Percentiles rank a stretch among this genome's conserved stretches.
phyloP scores from a whole-genome alignment of 75 land plant species.

The Cryptomeria japonica region DNA sequence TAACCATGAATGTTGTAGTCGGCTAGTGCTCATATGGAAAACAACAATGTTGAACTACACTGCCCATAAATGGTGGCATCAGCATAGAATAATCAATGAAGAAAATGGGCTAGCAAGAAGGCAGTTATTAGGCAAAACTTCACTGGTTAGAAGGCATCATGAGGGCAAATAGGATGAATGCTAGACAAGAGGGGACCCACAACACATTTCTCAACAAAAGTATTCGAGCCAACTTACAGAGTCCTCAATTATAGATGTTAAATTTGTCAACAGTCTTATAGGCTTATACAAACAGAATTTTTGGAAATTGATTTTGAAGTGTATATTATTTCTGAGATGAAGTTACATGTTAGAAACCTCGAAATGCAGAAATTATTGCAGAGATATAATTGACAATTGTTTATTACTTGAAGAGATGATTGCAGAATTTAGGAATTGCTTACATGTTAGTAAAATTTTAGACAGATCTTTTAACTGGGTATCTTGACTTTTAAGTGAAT shows the following conservation, averaged over 20 bases:
- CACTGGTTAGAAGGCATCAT: not conserved
- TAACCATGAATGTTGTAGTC: no score
- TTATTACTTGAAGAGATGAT: not conserved
- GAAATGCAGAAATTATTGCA: not conserved
- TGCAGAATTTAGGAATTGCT: not conserved
- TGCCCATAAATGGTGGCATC: no score
- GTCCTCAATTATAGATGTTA: not conserved
- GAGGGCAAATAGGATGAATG: not conserved
- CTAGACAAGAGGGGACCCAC: not conserved
- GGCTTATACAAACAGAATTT: no score
- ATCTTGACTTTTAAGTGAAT: not conserved
- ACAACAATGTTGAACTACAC: no score
- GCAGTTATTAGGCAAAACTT: no score
- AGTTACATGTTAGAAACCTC: not conserved
- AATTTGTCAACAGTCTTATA: not conserved
- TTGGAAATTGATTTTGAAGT: no score
- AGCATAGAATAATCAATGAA: no score
- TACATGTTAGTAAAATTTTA: not conserved
- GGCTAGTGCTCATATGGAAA: no score
- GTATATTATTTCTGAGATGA: not conserved
- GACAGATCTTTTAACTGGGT: not conserved
- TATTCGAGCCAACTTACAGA: not conserved
- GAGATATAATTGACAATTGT: not conserved
- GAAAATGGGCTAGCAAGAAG: no score
- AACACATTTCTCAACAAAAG: not conserved